A percentile compares a stretch with the other conserved stretches of the same genome.
Conservation (phyloP, 2,329 filamentous ascomycete genomes). For the Didymella arachidicola region DNA sequence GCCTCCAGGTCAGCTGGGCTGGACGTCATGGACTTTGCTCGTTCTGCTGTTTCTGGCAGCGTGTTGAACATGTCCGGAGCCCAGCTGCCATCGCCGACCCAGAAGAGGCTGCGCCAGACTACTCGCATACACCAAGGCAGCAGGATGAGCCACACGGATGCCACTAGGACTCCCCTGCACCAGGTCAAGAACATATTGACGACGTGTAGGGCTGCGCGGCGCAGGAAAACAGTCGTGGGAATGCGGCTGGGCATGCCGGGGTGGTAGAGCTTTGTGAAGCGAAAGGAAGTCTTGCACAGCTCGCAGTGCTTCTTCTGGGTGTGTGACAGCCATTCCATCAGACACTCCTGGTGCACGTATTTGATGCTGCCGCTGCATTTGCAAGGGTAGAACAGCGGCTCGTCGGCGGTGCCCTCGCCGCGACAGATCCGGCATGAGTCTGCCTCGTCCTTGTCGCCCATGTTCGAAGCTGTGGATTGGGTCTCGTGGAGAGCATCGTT, state of each 20-base stretch:
- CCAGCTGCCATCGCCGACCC: constrained; percentile 84
- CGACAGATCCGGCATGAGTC: constrained; percentile 98
- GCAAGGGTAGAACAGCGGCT: constrained; percentile 96
- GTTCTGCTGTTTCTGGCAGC: constrained; percentile 13
- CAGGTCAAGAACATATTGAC: constrained; percentile 76
- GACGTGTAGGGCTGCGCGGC: constrained; percentile 77
- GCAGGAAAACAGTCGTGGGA: constrained; percentile 80
- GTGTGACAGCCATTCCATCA: constrained; percentile 99
- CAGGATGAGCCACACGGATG: constrained; percentile 85
- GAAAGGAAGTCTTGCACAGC: constrained; percentile 97
- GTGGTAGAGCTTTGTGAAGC: constrained; percentile 97
- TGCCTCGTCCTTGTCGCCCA: constrained; percentile 58
- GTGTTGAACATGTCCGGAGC: constrained; percentile 52
- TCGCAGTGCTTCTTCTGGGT: constrained; percentile 99
- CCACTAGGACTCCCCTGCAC: constrained; percentile 79
- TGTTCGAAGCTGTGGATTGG: constrained; percentile 51
- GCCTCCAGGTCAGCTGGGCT: constrained; percentile 27
- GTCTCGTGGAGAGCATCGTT: constrained; percentile 17
- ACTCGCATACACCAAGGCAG: constrained; percentile 90
- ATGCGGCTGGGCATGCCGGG: constrained; percentile 89
- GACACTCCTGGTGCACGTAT: constrained; percentile 94
- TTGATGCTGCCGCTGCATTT: constrained; percentile 99
- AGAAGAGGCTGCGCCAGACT: constrained; percentile 93
- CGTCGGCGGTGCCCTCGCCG: constrained; percentile 80
- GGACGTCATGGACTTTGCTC: constrained; percentile 7